phyloP scores from a whole-genome alignment of 345 rosid species.

The Zanthoxylum bungeanum region DNA sequence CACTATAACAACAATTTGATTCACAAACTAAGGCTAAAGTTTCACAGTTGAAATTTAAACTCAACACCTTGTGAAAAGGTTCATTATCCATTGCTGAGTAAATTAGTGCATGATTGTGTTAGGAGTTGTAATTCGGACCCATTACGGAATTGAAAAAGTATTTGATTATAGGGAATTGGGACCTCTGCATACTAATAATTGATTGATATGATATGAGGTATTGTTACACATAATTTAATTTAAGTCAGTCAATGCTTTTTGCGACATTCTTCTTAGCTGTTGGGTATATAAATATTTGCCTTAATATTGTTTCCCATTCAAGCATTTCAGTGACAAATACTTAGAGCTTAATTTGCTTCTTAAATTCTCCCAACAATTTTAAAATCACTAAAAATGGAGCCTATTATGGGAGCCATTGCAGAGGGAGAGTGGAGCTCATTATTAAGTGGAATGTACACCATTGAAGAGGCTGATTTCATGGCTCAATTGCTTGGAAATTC shows the following conservation, averaged over 20 bases:
- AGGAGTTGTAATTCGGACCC: constrained; percentile 42
- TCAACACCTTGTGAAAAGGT: too few relatives aligned
- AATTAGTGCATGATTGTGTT: constrained; percentile 11
- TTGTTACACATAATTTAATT: constrained; percentile 4
- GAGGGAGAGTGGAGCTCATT: constrained; percentile 58
- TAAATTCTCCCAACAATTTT: too few relatives aligned
- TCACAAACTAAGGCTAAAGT: too few relatives aligned
- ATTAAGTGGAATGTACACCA: constrained; percentile 28
- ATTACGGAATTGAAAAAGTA: constrained; percentile 11
- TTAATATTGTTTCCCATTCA: constrained; percentile 14
- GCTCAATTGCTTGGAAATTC: constrained; percentile 49
- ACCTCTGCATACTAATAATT: constrained; percentile 22
- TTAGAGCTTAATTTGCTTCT: background rate
- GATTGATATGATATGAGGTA: constrained; percentile 23
- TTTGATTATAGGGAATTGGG: constrained; percentile 20
- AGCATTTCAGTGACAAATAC: constrained; percentile 11
- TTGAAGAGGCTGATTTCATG: constrained; percentile 64
- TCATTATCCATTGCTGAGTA: too few relatives aligned
- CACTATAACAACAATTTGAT: too few relatives aligned
- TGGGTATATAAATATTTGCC: constrained; percentile 27
- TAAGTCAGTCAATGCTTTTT: constrained; percentile 23
- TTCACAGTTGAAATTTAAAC: too few relatives aligned
- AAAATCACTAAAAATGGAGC: background rate
- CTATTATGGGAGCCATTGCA: constrained; percentile 9
- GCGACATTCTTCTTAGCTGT: constrained; percentile 19